phyloP scores from a whole-genome alignment of 352 stramenopile genomes.

The Phytopythium litorale region DNA sequence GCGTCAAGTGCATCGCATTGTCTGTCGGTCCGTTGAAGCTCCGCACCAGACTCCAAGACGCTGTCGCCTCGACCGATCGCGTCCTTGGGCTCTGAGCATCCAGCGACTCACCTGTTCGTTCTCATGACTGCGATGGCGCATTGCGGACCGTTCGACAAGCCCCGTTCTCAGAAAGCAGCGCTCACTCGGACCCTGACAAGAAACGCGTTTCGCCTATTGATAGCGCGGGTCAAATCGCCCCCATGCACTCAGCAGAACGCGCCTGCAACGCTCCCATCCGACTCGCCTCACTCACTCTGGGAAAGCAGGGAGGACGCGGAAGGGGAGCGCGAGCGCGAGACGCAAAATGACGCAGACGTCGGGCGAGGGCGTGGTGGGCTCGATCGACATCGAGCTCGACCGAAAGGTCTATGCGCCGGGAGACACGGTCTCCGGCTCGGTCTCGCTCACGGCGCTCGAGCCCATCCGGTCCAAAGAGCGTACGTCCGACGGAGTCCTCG shows the following conservation, averaged over 20 bases:
- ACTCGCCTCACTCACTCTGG: not conserved
- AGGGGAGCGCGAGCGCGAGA: not conserved
- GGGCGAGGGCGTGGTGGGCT: slow-evolving; percentile 20
- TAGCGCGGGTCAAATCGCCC: slow-evolving; percentile 1
- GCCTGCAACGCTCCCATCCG: not conserved
- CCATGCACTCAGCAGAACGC: not conserved
- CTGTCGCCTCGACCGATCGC: not conserved
- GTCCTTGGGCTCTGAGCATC: not conserved
- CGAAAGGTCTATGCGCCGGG: slow-evolving; percentile 21
- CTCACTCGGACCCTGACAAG: not conserved
- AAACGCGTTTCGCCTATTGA: slow-evolving; percentile 4
- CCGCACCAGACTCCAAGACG: not conserved
- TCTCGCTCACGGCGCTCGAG: slow-evolving; percentile 22
- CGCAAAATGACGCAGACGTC: slow-evolving; percentile 20
- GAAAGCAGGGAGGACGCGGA: not conserved
- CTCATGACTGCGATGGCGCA: slow-evolving; percentile 1
- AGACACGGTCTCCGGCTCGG: slow-evolving; percentile 18
- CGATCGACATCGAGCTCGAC: slow-evolving; percentile 23
- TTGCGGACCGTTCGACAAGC: not conserved
- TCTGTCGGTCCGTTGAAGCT: not conserved
- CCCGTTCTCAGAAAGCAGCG: slow-evolving; percentile 1
- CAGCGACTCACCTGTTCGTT: not conserved
- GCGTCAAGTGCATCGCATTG: not conserved
- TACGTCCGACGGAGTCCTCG: slow-evolving; percentile 7
- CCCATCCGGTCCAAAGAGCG: slow-evolving; percentile 22